phyloP scores from a whole-genome alignment of 768 basidiomycete species.

The Serendipita sp. region DNA sequence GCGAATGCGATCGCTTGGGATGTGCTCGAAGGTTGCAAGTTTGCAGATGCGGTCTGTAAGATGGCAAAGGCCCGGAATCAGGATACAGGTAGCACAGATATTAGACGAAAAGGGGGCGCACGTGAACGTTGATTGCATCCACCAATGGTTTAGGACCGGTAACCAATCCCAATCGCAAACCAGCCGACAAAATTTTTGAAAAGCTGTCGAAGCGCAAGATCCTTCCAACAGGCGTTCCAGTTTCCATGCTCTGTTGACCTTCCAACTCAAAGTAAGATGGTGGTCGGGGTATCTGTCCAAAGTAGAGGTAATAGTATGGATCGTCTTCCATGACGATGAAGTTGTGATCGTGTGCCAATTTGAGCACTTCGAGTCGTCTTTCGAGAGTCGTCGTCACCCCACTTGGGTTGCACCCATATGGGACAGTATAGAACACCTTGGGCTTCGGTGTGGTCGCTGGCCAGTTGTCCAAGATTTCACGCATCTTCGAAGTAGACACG shows the following conservation, averaged over 20 bases:
- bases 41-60: constrained; percentile 44
- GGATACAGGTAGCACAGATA: neutral
- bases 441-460: constrained; percentile 54
- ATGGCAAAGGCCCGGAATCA: neutral
- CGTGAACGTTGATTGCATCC: constrained; percentile 53
- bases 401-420: constrained; percentile 75
- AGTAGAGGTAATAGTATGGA: constrained; percentile 47
- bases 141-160: constrained; percentile 57
- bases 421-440: constrained; percentile 67
- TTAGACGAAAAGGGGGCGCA: constrained; percentile 21
- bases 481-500: constrained; percentile 41
- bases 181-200: constrained; percentile 65
- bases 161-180: constrained; percentile 67
- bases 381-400: constrained; percentile 60
- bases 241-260: constrained; percentile 28
- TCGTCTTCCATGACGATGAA: constrained; percentile 82
- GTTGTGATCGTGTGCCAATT: constrained; percentile 53
- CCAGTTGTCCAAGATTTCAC: constrained; percentile 57
- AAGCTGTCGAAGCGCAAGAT: constrained; percentile 83
- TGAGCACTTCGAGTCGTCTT: constrained; percentile 54
- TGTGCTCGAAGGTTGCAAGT: constrained; percentile 49
- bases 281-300: constrained; percentile 42
- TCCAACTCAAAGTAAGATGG: constrained; percentile 78
- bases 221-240: constrained; percentile 40
- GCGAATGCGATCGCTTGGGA: constrained; percentile 45